Evolutionary conservation across 1,284 basidiomycete genomes (phyloP).

Genomic region (Pyrrhoderma noxium): DNA sequence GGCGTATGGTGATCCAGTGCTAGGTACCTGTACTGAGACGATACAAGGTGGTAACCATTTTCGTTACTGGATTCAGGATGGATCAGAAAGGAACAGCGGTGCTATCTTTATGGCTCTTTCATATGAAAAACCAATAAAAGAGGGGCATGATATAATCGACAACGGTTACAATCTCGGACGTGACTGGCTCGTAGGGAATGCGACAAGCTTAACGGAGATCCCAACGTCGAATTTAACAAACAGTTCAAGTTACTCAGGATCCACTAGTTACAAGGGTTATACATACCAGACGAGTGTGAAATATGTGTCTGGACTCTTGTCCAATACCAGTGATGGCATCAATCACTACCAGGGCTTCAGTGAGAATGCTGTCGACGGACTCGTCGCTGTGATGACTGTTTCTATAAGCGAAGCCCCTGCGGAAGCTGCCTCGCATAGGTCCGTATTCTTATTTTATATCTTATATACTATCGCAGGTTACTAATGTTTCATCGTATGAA

Average conservation of each 20-base stretch:
- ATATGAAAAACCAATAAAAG: constrained; percentile 60
- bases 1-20: constrained; percentile 68
- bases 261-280: constrained; percentile 50
- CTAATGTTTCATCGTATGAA: background rate
- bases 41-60: constrained; percentile 87
- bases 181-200: constrained; percentile 79
- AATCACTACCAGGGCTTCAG: constrained; percentile 71
- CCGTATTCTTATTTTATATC: background rate
- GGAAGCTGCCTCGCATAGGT: constrained; percentile 5
- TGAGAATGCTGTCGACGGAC: constrained; percentile 71
- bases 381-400: constrained; percentile 78
- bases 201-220: constrained; percentile 45
- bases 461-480: background rate
- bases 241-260: constrained; percentile 47
- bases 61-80: constrained; percentile 84
- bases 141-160: constrained; percentile 45
- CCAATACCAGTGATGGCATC: constrained; percentile 64
- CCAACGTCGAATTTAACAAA: constrained; percentile 54
- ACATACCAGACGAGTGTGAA: constrained; percentile 63
- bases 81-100: constrained; percentile 52
- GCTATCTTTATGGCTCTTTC: constrained; percentile 83
- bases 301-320: constrained; percentile 63
- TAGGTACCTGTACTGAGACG: constrained; percentile 81
- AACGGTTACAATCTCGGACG: constrained; percentile 60
- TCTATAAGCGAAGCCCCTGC: too few species aligned